These are phyloP conservation scores for Camellia lanceoleosa DNA, from an alignment of 148 eudicot species.

Conservation along the genomic window DNA sequence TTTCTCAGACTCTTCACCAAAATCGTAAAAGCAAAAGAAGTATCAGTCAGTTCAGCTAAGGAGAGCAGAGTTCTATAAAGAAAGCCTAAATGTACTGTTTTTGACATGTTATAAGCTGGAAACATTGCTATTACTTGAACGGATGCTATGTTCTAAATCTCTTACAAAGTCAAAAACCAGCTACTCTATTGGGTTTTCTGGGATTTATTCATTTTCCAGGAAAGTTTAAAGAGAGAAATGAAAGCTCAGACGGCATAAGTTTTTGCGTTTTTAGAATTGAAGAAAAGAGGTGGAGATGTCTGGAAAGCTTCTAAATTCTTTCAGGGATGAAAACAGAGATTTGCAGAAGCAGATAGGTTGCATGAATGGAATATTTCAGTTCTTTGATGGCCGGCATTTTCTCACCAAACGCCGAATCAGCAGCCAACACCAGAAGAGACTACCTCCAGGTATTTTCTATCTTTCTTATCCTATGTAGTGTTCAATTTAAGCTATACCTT, in stretches of 20 bases:
- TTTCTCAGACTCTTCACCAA: not conserved
- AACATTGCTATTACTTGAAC: not conserved
- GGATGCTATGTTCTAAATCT: not conserved
- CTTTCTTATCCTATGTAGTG: not conserved
- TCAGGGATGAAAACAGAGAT: constrained; percentile 56
- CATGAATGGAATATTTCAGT: constrained; percentile 77
- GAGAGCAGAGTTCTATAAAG: not conserved
- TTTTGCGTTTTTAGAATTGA: not conserved
- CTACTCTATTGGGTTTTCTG: not conserved
- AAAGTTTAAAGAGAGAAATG: not conserved
- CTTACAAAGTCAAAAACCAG: not conserved
- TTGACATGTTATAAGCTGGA: not conserved
- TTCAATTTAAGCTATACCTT: not conserved
- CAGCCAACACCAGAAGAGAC: constrained; percentile 41
- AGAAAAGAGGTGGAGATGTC: constrained; percentile 41
- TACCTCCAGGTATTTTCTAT: constrained; percentile 44
- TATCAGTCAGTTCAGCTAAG: not conserved
- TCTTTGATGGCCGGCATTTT: constrained; percentile 57
- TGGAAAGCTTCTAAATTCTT: constrained; percentile 50
- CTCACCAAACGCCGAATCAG: constrained; percentile 32
- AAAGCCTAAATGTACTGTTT: not conserved
- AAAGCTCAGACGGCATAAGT: not conserved
- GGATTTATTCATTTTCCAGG: not conserved
- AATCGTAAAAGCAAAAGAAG: constrained; percentile 10
- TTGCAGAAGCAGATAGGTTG: constrained; percentile 80